Evolutionary conservation across 179 eudicot species (phyloP), one percentile per base, ranked within the genome.

Genomic region (Nepenthes alata): DNA sequence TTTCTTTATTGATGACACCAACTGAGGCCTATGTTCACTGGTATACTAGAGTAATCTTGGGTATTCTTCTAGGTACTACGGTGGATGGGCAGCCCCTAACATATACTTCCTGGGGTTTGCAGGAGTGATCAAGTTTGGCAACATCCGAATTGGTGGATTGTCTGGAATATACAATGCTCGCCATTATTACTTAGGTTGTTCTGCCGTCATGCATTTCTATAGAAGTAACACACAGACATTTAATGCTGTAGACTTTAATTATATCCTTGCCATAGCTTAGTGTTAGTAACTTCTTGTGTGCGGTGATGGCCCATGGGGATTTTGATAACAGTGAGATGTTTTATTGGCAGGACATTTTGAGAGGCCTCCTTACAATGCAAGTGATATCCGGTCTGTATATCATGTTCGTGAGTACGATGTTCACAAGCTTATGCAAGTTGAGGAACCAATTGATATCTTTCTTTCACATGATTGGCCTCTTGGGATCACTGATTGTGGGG

Each of bases 381-480:
- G 57, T 53, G 87, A 87, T 64, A 83, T 93, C 53, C 70, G 87
- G 63, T 89, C 97, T 56, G 78, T 93, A 59, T 93, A 93, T 80
- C 96, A 93, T 74, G 89, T 93, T 60, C 97, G 98, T 59, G 95
- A 93, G 62, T 93, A 83, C 69, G 98, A 82, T 49, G 93, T 85
- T 51, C 80, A 83, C 68, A 93, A 87, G 84, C 98, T 93, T 59
- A 74, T 80, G 91, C 93, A 93, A 78, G 81, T 89, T 61, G 73
- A 78, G 68, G 93, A 87, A 71, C 95, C 90, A 56, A 72, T 93
- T 65, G 95, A 93, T 82, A 85, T 93, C 55, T 89, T 89, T 70
- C 81, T 93, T 60, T 89, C 98, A 57, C 98, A 93, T 82, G 98
- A 93, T 80, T 93, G 98, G 97, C 98, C 98, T 54, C 13, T 79